Conservation (phyloP, 2,329 filamentous ascomycete species). For the Thelonectria blattea region DNA sequence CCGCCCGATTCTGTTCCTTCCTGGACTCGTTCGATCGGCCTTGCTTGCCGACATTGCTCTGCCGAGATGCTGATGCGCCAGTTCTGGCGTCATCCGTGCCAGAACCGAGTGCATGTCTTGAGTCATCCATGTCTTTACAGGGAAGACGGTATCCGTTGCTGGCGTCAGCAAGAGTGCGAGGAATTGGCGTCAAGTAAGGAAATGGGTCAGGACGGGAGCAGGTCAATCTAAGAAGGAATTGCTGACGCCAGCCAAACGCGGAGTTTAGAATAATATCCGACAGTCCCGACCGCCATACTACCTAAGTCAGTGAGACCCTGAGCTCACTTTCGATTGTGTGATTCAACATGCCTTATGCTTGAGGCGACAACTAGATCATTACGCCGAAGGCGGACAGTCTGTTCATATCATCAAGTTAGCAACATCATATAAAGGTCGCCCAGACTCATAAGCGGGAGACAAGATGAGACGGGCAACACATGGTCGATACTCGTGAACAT, state of each 20-base stretch:
- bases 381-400: too few species aligned
- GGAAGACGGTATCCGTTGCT: background rate
- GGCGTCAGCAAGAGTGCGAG: background rate
- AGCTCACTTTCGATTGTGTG: too few species aligned
- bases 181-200: background rate
- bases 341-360: too few species aligned
- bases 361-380: too few species aligned
- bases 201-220: background rate
- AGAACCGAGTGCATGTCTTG: background rate
- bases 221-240: background rate
- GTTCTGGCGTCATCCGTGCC: background rate
- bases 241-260: background rate
- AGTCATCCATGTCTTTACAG: background rate
- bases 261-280: background rate
- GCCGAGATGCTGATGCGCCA: background rate
- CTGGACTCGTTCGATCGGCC: background rate
- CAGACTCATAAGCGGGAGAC: too few species aligned
- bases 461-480: too few species aligned
- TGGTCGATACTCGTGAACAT: background rate
- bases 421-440: too few species aligned
- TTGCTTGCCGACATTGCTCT: too few species aligned
- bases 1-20: background rate
- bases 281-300: background rate
- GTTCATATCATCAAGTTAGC: too few species aligned
- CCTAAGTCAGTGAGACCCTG: background rate